Evolutionary conservation across 169 alveolate genomes (phyloP).

Genomic region (Miamiensis avidus): DNA sequence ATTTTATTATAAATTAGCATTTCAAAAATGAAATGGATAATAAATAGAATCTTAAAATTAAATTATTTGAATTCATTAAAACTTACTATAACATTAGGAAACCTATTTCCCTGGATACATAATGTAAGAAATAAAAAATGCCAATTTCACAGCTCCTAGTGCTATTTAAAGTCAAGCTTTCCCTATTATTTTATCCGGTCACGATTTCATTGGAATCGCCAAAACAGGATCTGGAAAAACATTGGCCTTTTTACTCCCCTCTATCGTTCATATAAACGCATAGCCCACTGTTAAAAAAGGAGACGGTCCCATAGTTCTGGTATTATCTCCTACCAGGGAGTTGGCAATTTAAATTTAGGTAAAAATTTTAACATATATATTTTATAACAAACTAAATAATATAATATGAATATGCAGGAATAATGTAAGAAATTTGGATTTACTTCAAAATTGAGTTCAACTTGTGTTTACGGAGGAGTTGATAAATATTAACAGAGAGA

Average conservation of each 20-base stretch:
- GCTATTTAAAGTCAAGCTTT: constrained; percentile 30
- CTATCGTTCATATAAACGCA: constrained; percentile 64
- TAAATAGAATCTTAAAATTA: no score
- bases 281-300: constrained; percentile 69
- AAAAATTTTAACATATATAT: no score
- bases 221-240: constrained; percentile 97
- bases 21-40: not conserved
- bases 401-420: constrained; percentile 34
- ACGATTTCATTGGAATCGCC: constrained; percentile 98
- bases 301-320: constrained; percentile 98
- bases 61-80: no score
- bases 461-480: constrained; percentile 97
- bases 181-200: constrained; percentile 90
- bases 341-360: constrained; percentile 96
- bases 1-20: no score
- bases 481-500: constrained; percentile 89
- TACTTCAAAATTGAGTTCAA: constrained; percentile 31
- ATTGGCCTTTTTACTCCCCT: constrained; percentile 81
- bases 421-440: constrained; percentile 25
- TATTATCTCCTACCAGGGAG: constrained; percentile 99
- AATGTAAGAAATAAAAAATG: not conserved
- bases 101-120: not conserved
- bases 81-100: not conserved
- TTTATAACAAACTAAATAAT: constrained; percentile 88
- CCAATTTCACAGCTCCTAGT: not conserved